Evolutionary conservation across 2,329 filamentous ascomycete genomes (phyloP).

Genomic region (Elsinoe perseae): DNA sequence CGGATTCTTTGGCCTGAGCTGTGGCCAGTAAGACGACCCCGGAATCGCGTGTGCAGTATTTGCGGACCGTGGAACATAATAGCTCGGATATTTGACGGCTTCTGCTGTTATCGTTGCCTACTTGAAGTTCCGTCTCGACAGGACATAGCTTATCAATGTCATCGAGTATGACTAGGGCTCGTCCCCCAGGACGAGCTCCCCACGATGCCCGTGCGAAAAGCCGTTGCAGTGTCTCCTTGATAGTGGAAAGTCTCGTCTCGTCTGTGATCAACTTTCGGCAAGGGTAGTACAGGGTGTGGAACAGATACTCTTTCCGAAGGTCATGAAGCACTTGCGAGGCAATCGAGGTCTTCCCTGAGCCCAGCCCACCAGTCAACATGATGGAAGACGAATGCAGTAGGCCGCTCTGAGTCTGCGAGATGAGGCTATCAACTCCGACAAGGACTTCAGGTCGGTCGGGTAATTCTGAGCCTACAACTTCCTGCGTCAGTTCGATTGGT

Average conservation of each 20-base stretch:
- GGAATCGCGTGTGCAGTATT: slow-evolving; percentile 73
- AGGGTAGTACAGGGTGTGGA: slow-evolving; percentile 76
- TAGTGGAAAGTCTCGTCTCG: slow-evolving; percentile 77
- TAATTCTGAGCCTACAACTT: slow-evolving; percentile 50
- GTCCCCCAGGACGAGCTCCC: slow-evolving; percentile 80
- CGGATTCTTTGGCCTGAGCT: slow-evolving; percentile 82
- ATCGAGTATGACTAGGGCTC: slow-evolving; percentile 77
- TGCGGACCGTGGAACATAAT: slow-evolving; percentile 70
- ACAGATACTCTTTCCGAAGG: slow-evolving; percentile 64
- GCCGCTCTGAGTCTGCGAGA: slow-evolving; percentile 65
- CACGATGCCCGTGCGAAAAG: slow-evolving; percentile 85
- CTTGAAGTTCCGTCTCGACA: slow-evolving; percentile 86
- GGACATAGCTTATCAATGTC: slow-evolving; percentile 91
- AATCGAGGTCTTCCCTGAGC: slow-evolving; percentile 81
- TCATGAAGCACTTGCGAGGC: slow-evolving; percentile 67
- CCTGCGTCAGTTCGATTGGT: slow-evolving; percentile 47
- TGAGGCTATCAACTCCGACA: slow-evolving; percentile 74
- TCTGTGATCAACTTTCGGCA: slow-evolving; percentile 84
- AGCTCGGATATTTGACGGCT: slow-evolving; percentile 89
- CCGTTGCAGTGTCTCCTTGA: slow-evolving; percentile 79
- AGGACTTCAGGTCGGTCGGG: slow-evolving; percentile 51
- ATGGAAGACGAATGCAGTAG: slow-evolving; percentile 82
- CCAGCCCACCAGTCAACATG: slow-evolving; percentile 77
- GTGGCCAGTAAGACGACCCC: slow-evolving; percentile 83
- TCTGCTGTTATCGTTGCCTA: slow-evolving; percentile 85